Evolutionary conservation across 2,329 filamentous ascomycete genomes (phyloP).

Genomic region (Fusarium burgessii): DNA sequence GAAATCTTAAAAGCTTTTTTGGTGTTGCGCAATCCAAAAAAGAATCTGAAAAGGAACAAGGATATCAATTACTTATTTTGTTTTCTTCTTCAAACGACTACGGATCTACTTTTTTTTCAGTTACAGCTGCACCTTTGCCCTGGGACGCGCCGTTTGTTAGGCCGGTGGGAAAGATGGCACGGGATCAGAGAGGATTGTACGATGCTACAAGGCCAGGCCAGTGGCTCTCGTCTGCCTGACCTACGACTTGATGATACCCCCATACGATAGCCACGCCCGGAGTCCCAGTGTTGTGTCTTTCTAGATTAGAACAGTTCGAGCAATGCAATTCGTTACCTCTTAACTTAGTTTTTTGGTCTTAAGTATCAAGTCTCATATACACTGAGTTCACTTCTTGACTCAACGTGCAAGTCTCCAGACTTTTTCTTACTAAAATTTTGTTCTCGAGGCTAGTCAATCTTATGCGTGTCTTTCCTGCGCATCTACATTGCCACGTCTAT

Average conservation of each 20-base stretch:
- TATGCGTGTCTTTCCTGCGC: neutral
- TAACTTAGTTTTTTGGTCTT: neutral
- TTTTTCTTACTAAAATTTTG: neutral
- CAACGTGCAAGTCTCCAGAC: neutral
- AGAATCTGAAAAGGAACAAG: conserved; percentile 44
- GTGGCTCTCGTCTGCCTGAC: conserved; percentile 36
- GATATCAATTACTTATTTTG: conserved; percentile 42
- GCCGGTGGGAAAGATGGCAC: conserved; percentile 35
- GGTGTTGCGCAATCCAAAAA: conserved; percentile 45
- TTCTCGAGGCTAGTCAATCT: neutral
- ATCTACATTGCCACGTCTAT: neutral
- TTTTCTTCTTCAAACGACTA: conserved; percentile 29
- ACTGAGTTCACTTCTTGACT: neutral
- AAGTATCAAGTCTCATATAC: neutral
- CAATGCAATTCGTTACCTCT: conserved; percentile 38
- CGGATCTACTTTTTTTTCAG: conserved; percentile 20
- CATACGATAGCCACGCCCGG: conserved; percentile 44
- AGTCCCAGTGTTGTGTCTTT: conserved; percentile 42
- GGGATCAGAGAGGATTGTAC: conserved; percentile 40
- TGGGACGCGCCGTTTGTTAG: conserved; percentile 19
- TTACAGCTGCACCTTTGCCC: conserved; percentile 11
- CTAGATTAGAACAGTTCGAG: conserved; percentile 40
- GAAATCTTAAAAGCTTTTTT: conserved; percentile 44
- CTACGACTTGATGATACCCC: conserved; percentile 48
- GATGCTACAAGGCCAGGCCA: conserved; percentile 42